A percentile compares a stretch with the other conserved stretches of the same genome.
These are phyloP conservation scores for Colletotrichum sp. DNA, from an alignment of 2,329 filamentous ascomycete species.

Conservation along the genomic window DNA sequence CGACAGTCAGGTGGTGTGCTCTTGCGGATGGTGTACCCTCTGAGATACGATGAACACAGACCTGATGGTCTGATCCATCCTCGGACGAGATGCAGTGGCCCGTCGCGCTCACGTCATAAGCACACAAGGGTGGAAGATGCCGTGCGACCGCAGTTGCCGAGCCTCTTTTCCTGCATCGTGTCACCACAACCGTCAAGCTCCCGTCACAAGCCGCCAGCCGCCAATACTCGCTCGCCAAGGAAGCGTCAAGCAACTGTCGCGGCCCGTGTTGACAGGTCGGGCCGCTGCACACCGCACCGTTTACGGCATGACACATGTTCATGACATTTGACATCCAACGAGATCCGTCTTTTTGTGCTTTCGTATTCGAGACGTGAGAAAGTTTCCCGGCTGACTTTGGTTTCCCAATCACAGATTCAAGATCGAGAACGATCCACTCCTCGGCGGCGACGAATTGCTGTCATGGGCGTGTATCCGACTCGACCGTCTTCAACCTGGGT, in stretches of 20 bases:
- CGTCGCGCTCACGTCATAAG: not conserved
- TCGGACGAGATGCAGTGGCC: not conserved
- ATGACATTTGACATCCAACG: not conserved
- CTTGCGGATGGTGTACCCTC: not conserved
- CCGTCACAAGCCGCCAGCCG: not conserved
- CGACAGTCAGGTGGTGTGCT: not conserved
- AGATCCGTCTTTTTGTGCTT: not conserved
- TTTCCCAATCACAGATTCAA: constrained; percentile 49
- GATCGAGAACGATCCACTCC: constrained; percentile 52
- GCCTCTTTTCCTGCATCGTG: not conserved
- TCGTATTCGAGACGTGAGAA: not conserved
- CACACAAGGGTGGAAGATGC: not conserved
- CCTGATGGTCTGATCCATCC: constrained; percentile 5
- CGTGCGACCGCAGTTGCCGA: not conserved
- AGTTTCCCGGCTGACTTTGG: constrained; percentile 22
- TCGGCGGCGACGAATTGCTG: constrained; percentile 42
- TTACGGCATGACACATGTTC: not conserved
- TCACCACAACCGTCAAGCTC: not conserved
- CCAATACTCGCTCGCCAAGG: not conserved
- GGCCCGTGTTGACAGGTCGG: constrained; percentile 17
- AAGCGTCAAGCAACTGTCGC: not conserved
- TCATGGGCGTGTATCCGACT: constrained; percentile 65
- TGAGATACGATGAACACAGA: not conserved
- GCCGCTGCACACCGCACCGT: constrained; percentile 1
- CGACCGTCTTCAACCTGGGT: constrained; percentile 59